These are phyloP conservation scores for Arthromyces matolae DNA, from an alignment of 768 basidiomycete genomes.

Conservation along the genomic window DNA sequence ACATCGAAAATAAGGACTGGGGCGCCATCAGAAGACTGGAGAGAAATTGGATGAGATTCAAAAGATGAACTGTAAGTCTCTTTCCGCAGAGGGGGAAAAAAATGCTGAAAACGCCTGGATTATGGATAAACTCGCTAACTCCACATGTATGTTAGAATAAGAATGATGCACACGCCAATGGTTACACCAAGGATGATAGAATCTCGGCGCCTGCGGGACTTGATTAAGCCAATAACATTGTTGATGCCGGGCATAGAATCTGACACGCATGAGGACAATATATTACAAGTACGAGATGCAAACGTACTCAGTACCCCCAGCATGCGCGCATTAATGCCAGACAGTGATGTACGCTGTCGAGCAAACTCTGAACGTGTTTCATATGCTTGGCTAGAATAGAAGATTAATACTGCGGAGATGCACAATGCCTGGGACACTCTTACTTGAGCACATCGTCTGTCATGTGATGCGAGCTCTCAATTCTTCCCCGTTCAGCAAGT, in stretches of 20 bases:
- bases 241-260: slow-evolving; percentile 94
- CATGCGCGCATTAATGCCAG: slow-evolving; percentile 83
- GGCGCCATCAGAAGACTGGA: slow-evolving; percentile 67
- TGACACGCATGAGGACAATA: slow-evolving; percentile 23
- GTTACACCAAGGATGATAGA: slow-evolving; percentile 83
- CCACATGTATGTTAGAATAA: slow-evolving; percentile 48
- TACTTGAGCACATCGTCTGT: slow-evolving; percentile 88
- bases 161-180: slow-evolving; percentile 80
- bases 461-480: slow-evolving; percentile 94
- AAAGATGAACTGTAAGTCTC: neutral
- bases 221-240: slow-evolving; percentile 88
- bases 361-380: slow-evolving; percentile 93
- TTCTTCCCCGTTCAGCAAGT: slow-evolving; percentile 80
- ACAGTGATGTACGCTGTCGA: slow-evolving; percentile 71
- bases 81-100: no score
- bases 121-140: no score
- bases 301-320: slow-evolving; percentile 71
- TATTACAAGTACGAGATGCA: neutral
- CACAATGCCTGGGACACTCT: slow-evolving; percentile 20
- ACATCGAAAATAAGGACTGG: slow-evolving; percentile 38
- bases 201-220: slow-evolving; percentile 84
- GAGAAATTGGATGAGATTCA: slow-evolving; percentile 69
- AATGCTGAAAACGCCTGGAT: no score
- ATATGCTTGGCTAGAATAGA: slow-evolving; percentile 81
- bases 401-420: slow-evolving; percentile 5